A percentile compares a stretch with the other conserved stretches of the same genome.
Conservation (phyloP, 2,329 filamentous ascomycete species). For the Ceratocystis eucalypticola region DNA sequence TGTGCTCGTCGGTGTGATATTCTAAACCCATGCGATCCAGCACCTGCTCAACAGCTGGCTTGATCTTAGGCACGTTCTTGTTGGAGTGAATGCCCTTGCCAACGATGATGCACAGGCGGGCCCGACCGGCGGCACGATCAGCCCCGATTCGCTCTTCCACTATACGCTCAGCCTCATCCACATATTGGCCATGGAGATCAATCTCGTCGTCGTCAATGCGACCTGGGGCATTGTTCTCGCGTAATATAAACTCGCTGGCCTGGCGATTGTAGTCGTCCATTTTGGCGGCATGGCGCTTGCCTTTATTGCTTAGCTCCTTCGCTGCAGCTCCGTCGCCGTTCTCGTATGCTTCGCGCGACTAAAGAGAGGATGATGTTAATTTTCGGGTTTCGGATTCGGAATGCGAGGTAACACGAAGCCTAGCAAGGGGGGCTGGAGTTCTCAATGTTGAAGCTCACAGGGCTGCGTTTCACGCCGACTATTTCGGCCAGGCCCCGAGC, state of each 20-base stretch:
- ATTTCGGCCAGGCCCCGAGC: neutral
- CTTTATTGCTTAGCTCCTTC: constrained; percentile 70
- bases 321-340: constrained; percentile 71
- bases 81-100: constrained; percentile 84
- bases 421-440: neutral
- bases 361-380: constrained; percentile 1
- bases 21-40: constrained; percentile 72
- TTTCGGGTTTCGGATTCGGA: neutral
- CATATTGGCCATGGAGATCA: constrained; percentile 87
- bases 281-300: constrained; percentile 67
- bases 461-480: neutral
- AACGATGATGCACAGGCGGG: constrained; percentile 85
- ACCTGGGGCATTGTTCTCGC: constrained; percentile 74
- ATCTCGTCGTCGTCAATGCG: constrained; percentile 70
- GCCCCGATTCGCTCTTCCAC: constrained; percentile 73
- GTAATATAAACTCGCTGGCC: constrained; percentile 87
- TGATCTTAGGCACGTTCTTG: constrained; percentile 80
- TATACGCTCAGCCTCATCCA: constrained; percentile 81
- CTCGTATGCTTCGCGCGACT: constrained; percentile 69
- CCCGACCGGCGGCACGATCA: constrained; percentile 59
- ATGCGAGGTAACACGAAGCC: neutral
- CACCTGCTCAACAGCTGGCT: constrained; percentile 81
- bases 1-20: constrained; percentile 66
- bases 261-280: constrained; percentile 86
- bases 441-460: neutral